Percentiles rank a stretch among this genome's conserved stretches.
These are phyloP conservation scores for Apium graveolens DNA, from an alignment of 129 eudicot species.

Conservation along the genomic window DNA sequence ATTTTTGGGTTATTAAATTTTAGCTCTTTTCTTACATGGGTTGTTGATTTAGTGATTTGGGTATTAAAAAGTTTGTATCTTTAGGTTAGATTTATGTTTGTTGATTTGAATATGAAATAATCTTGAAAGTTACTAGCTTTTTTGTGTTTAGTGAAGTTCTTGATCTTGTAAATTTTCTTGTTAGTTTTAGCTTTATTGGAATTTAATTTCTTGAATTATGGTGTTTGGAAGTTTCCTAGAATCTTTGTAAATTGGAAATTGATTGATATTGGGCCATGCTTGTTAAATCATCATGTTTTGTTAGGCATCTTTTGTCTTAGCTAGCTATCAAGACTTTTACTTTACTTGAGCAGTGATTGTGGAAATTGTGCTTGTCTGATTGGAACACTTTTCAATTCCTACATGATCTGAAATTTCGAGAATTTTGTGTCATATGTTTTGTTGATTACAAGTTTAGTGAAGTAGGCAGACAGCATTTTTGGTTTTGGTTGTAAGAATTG, in stretches of 20 bases:
- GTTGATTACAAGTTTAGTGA: conserved; percentile 20
- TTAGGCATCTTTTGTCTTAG: conserved; percentile 13
- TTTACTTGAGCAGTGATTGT: conserved; percentile 27
- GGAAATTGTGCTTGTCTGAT: conserved; percentile 11
- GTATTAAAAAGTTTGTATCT: conserved; percentile 8
- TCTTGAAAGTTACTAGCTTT: not conserved
- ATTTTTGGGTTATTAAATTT: not conserved
- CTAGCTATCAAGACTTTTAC: conserved; percentile 27
- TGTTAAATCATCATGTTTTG: conserved; percentile 10
- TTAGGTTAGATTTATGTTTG: not conserved
- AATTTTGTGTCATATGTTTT: conserved; percentile 1
- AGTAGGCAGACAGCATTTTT: conserved; percentile 7
- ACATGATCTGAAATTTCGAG: not conserved
- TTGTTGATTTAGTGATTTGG: conserved; percentile 18
- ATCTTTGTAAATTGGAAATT: not conserved
- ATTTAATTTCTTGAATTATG: not conserved
- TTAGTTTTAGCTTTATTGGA: not conserved
- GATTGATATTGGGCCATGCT: conserved; percentile 12
- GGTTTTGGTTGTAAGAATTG: conserved; percentile 4
- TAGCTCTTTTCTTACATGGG: conserved; percentile 24
- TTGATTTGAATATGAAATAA: not conserved
- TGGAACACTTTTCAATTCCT: not conserved
- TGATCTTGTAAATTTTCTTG: not conserved
- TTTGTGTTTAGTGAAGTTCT: not conserved
- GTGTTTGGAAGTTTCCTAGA: not conserved